Conservation (phyloP, 306 rosid species). For the Lathyrus tuberosus region DNA sequence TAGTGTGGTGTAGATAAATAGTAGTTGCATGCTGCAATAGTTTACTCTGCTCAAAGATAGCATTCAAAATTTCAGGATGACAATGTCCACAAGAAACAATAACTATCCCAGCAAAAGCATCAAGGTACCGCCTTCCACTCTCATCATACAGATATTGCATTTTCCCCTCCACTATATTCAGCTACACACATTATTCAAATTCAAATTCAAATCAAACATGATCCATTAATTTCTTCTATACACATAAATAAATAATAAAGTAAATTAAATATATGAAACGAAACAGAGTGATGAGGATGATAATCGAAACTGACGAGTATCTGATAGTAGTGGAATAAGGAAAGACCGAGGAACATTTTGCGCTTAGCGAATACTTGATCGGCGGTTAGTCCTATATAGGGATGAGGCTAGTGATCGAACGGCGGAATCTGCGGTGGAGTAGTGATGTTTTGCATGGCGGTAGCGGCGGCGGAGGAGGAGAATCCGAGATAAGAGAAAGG, state of each 20-base stretch:
- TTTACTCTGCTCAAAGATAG: conserved; percentile 71
- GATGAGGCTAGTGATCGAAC: conserved; percentile 65
- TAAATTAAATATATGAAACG: not conserved
- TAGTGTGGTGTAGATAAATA: conserved; percentile 71
- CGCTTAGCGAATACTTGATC: conserved; percentile 77
- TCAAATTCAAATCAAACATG: conserved; percentile 24
- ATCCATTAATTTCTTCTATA: not conserved
- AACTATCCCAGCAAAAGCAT: conserved; percentile 97
- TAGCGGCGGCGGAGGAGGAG: conserved; percentile 36
- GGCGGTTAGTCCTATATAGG: conserved; percentile 67
- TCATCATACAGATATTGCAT: conserved; percentile 94
- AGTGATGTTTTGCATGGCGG: conserved; percentile 18
- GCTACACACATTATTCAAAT: conserved; percentile 43
- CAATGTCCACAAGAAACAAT: conserved; percentile 97
- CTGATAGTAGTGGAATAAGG: conserved; percentile 75
- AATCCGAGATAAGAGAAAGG: conserved; percentile 34
- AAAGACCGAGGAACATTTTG: conserved; percentile 81
- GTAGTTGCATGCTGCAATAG: conserved; percentile 92
- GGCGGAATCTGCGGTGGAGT: conserved; percentile 60
- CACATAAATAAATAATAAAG: not conserved
- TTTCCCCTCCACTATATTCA: conserved; percentile 92
- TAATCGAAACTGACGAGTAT: conserved; percentile 64
- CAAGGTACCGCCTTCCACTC: conserved; percentile 86
- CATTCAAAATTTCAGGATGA: conserved; percentile 75
- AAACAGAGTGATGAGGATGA: not conserved